Base-by-base conservation (phyloP, 768 basidiomycete species). In the Crucibulum laeve region DNA sequence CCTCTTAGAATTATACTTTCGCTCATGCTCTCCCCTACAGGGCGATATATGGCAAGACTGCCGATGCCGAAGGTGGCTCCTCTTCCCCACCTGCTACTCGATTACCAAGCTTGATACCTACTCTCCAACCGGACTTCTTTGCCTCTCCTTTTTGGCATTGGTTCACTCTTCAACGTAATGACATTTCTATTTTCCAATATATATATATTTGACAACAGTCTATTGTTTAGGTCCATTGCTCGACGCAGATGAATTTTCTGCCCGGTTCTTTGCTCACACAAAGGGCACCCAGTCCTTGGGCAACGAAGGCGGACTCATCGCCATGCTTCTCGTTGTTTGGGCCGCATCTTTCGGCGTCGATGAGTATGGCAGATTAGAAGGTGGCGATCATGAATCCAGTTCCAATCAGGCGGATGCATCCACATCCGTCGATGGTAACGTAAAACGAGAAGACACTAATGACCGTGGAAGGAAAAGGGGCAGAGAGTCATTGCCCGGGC, bases 321-420 rank as follows among this genome's bases (percentile, higher is more conserved):
- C 82, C 15, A 85, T 88, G 73, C 63, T 89, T 23, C 71, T 95
- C 17, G 88, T 88, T 34, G 80, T 86, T 17, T 96, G 91, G 91
- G 93, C 91, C 0, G 78, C 83, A 3, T 91, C 89, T 28, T 93
- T 90, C 59, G 94, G 93, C 30, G 68, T 95, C 36, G 79, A 94
- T 59, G 88, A 91, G 53, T 74, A 70, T 33, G 93, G 91, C 26
- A 55, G 74, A 13, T 79, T 84, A 15, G 63, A 68, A 34, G 46
- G 47, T 19, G 61, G 65, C n/a, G 53, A 58, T 28, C 40, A 59
- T 28, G 58, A 59, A 4, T 47, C 48, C 10, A 38, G 40, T 15
- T 21, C 53, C 7, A 17, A 15, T 18, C 35, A 14, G 18, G 35
- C n/a, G n/a, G 28, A 23, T 32, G 13, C 47, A 15, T 41, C 48